Conservation (phyloP, 1,284 basidiomycete genomes). For the Leccinum pallidistipes region DNA sequence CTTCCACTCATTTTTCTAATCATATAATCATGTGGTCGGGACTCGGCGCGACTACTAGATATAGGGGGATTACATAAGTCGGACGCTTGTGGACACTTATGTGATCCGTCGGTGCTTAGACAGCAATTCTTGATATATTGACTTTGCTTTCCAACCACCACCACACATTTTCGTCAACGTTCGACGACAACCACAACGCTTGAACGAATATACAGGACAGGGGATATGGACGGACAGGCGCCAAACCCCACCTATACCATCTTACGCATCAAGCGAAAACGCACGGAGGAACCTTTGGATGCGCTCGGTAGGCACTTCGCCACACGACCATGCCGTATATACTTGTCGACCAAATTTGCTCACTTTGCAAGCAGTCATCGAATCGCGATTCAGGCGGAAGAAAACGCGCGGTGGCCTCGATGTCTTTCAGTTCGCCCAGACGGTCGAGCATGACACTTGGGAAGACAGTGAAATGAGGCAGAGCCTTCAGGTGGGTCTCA, state of each 20-base stretch:
- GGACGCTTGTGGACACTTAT: constrained; percentile 5
- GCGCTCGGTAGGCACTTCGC: constrained; percentile 55
- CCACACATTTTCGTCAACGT: not conserved
- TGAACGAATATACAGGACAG: not conserved
- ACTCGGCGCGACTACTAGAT: too few species aligned
- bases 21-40: too few species aligned
- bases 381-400: constrained; percentile 58
- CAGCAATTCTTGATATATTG: not conserved
- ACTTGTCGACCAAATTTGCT: constrained; percentile 13
- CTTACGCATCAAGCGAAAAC: constrained; percentile 75
- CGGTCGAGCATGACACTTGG: constrained; percentile 70
- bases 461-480: constrained; percentile 54
- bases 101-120: constrained; percentile 10
- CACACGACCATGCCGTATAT: constrained; percentile 4
- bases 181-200: not conserved
- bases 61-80: not conserved
- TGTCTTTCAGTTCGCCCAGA: constrained; percentile 76
- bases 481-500: constrained; percentile 57
- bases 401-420: constrained; percentile 58
- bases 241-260: constrained; percentile 56
- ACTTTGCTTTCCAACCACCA: not conserved
- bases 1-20: too few species aligned
- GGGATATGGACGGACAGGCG: constrained; percentile 21
- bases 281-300: constrained; percentile 76
- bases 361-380: constrained; percentile 51